These are phyloP conservation scores for Rhizopogon hawkerae DNA, from an alignment of 1,284 basidiomycete genomes.

Conservation along the genomic window DNA sequence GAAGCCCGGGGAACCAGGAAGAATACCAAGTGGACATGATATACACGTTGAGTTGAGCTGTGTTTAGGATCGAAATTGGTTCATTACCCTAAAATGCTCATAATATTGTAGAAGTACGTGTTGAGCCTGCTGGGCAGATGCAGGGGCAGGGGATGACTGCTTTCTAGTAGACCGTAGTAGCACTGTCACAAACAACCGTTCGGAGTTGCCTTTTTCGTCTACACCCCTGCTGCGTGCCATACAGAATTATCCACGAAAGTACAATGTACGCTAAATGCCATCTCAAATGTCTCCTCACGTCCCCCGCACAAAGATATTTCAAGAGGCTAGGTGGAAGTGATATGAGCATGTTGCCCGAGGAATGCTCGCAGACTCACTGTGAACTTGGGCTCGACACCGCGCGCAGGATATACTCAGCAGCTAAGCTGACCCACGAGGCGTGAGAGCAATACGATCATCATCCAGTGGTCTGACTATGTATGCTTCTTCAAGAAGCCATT, in stretches of 20 bases:
- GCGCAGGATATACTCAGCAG: background rate
- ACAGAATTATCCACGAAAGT: background rate
- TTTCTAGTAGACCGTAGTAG: too few relatives aligned
- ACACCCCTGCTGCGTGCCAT: too few relatives aligned
- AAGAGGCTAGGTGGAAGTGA: background rate
- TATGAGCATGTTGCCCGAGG: background rate
- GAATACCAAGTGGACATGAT: conserved; percentile 29
- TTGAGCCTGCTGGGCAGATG: background rate
- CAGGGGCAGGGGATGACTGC: background rate
- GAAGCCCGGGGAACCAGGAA: conserved; percentile 56
- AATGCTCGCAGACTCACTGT: background rate
- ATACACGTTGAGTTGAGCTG: background rate
- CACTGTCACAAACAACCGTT: background rate
- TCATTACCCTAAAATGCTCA: conserved; percentile 15
- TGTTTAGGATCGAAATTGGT: conserved; percentile 13
- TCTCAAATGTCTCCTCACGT: background rate
- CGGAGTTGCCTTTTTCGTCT: conserved; percentile 1
- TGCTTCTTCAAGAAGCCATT: conserved; percentile 20
- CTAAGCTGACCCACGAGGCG: conserved; percentile 19
- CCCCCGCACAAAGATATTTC: background rate
- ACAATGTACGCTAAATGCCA: background rate
- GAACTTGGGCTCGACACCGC: too few relatives aligned
- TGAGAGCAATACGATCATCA: conserved; percentile 23
- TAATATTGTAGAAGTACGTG: background rate
- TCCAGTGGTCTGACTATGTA: conserved; percentile 27